A percentile compares a stretch with the other conserved stretches of the same genome.
phyloP scores from a whole-genome alignment of 495 filamentous ascomycete species.

The Tetracladium setigerum region DNA sequence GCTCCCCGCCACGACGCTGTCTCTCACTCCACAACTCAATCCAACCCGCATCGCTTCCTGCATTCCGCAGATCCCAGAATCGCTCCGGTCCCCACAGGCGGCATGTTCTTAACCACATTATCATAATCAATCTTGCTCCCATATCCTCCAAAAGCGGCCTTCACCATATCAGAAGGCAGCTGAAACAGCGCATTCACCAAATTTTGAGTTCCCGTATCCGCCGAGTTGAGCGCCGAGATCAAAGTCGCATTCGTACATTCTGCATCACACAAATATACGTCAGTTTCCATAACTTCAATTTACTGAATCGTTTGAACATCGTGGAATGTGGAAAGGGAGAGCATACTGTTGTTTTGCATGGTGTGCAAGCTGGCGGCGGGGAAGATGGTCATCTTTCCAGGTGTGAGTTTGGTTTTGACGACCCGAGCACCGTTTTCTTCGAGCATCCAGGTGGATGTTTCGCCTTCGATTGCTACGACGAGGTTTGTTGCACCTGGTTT shows the following conservation, averaged over 20 bases:
- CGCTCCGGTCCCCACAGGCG: conserved; percentile 25
- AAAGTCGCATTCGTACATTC: conserved; percentile 30
- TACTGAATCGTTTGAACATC: too few species aligned
- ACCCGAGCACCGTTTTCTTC: conserved; percentile 31
- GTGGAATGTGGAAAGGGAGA: too few species aligned
- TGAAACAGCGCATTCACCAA: conserved; percentile 24
- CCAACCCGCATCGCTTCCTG: neutral
- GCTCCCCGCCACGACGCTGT: too few species aligned
- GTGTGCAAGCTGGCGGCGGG: conserved; percentile 38
- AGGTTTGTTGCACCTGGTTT: conserved; percentile 31
- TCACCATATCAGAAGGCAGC: conserved; percentile 24
- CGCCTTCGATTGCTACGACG: conserved; percentile 32
- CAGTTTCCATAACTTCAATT: too few species aligned
- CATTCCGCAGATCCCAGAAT: conserved; percentile 26
- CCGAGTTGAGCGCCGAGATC: conserved; percentile 26
- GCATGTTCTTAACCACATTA: conserved; percentile 16
- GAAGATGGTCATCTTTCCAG: conserved; percentile 41
- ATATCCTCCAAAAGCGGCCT: conserved; percentile 23
- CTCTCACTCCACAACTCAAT: too few species aligned
- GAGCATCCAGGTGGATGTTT: conserved; percentile 34
- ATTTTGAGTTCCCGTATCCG: conserved; percentile 30
- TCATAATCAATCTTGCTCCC: neutral
- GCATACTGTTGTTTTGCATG: conserved; percentile 39
- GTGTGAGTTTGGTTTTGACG: conserved; percentile 20
- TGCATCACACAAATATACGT: conserved; percentile 5